Percentiles rank a stretch among this genome's conserved stretches.
Conservation (phyloP, 2,329 filamentous ascomycete genomes). For the Alternaria longipes region DNA sequence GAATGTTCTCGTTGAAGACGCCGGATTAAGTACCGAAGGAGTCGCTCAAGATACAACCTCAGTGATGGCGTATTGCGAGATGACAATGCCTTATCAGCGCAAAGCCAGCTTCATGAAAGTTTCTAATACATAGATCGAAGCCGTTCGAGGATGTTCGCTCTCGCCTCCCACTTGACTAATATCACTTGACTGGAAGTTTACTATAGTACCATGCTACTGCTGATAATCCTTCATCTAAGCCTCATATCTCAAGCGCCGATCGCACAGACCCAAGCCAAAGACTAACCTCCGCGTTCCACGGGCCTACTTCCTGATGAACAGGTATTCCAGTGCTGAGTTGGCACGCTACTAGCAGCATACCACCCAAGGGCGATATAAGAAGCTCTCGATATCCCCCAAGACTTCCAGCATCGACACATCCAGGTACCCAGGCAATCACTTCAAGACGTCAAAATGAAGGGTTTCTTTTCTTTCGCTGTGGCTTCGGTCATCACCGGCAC, state of each 20-base stretch:
- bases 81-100: neutral
- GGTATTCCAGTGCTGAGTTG: constrained; percentile 18
- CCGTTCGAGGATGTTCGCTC: constrained; percentile 21
- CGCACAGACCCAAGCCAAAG: constrained; percentile 41
- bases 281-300: constrained; percentile 42
- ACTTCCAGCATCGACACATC: constrained; percentile 31
- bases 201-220: constrained; percentile 36
- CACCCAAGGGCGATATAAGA: constrained; percentile 43
- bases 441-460: constrained; percentile 46
- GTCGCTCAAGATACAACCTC: neutral
- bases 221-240: constrained; percentile 44
- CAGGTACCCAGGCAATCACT: constrained; percentile 26
- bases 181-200: constrained; percentile 35
- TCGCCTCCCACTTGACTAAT: constrained; percentile 21
- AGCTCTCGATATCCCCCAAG: constrained; percentile 21
- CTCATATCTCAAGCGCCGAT: constrained; percentile 38
- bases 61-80: neutral
- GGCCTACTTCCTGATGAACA: constrained; percentile 49
- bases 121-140: constrained; percentile 20
- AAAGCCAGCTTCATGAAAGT: neutral
- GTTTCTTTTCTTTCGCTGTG: constrained; percentile 44
- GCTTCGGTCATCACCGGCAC: constrained; percentile 48
- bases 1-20: neutral
- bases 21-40: neutral
- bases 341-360: constrained; percentile 8